These are phyloP conservation scores for Trypanosomatidae sp. DNA, from an alignment of 208 protist species.

Conservation along the genomic window DNA sequence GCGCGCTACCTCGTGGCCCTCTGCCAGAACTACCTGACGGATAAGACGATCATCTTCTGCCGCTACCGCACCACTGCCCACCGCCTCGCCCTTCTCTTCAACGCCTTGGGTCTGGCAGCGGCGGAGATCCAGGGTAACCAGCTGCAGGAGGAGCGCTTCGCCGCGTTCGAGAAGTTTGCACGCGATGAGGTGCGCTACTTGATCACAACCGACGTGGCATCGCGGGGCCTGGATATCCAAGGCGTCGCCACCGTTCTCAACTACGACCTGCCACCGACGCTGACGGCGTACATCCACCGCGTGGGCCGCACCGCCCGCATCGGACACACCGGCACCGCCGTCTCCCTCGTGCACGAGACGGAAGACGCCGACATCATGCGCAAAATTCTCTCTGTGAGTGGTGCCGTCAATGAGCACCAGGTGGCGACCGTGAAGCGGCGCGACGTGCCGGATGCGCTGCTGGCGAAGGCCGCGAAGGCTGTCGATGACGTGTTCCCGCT, in stretches of 20 bases:
- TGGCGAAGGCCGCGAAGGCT: slow-evolving; percentile 34
- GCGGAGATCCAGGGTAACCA: slow-evolving; percentile 89
- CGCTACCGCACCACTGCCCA: slow-evolving; percentile 84
- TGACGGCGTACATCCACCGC: slow-evolving; percentile 99
- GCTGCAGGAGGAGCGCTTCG: slow-evolving; percentile 85
- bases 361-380: slow-evolving; percentile 86
- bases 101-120: slow-evolving; percentile 57
- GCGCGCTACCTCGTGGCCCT: slow-evolving; percentile 81
- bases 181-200: slow-evolving; percentile 80
- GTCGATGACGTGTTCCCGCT: slow-evolving; percentile 54
- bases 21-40: slow-evolving; percentile 72
- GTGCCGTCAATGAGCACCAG: slow-evolving; percentile 72
- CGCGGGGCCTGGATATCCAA: slow-evolving; percentile 97
- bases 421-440: slow-evolving; percentile 77
- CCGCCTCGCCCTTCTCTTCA: slow-evolving; percentile 81
- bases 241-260: slow-evolving; percentile 97
- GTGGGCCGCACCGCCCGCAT: slow-evolving; percentile 98
- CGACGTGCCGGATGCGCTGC: slow-evolving; percentile 56
- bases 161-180: slow-evolving; percentile 82
- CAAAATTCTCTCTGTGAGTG: slow-evolving; percentile 86
- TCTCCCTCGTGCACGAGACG: slow-evolving; percentile 94
- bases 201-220: slow-evolving; percentile 91
- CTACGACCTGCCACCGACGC: slow-evolving; percentile 96
- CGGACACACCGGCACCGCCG: slow-evolving; percentile 89
- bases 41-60: slow-evolving; percentile 89